Conservation (phyloP, 345 rosid genomes). For the Capsella bursapastoris region DNA sequence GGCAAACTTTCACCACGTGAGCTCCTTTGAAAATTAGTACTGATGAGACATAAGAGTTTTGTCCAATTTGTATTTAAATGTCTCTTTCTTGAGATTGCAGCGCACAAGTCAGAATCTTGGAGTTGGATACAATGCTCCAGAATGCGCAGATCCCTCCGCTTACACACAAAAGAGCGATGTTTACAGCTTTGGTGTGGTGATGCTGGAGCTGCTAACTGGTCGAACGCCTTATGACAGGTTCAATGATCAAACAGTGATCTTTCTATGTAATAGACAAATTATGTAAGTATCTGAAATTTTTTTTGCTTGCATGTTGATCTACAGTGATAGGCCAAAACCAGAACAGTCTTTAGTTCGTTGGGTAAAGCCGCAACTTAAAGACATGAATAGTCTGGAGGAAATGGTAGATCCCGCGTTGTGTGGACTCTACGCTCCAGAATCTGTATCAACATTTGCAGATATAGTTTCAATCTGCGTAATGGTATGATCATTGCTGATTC, state of each 20-base stretch:
- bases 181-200: constrained; percentile 94
- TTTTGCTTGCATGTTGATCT: constrained; percentile 11
- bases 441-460: constrained; percentile 81
- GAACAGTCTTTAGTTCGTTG: constrained; percentile 85
- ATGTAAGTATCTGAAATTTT: constrained; percentile 16
- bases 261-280: neutral
- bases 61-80: constrained; percentile 1
- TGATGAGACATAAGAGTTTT: neutral
- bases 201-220: constrained; percentile 89
- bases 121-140: constrained; percentile 94
- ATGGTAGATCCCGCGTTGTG: constrained; percentile 94
- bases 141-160: constrained; percentile 69
- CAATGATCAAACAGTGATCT: neutral
- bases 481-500: constrained; percentile 46
- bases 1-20: constrained; percentile 75
- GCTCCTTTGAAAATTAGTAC: neutral
- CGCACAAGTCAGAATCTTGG: constrained; percentile 90
- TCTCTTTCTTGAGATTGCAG: constrained; percentile 46
- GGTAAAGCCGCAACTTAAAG: constrained; percentile 82
- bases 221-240: constrained; percentile 85
- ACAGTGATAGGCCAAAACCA: constrained; percentile 64
- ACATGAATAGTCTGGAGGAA: constrained; percentile 60
- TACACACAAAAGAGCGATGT: constrained; percentile 88
- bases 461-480: constrained; percentile 81
- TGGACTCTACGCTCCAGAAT: constrained; percentile 83